Conservation (phyloP, 2,329 filamentous ascomycete genomes). For the Microcyclospora tardicrescens region DNA sequence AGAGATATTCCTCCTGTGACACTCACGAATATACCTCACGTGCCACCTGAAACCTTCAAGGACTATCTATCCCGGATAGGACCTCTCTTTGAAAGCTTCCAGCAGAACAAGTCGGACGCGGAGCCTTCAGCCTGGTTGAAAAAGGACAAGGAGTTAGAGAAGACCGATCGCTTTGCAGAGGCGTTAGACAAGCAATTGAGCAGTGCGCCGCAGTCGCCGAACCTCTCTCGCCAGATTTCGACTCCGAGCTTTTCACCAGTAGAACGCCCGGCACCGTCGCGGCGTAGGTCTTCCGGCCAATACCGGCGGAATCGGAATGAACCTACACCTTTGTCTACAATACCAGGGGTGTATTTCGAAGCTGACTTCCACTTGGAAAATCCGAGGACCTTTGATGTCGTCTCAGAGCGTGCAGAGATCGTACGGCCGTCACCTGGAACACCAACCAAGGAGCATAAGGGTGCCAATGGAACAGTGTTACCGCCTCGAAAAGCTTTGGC, state of each 20-base stretch:
- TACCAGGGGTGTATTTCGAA: slow-evolving; percentile 87
- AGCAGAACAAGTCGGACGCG: slow-evolving; percentile 65
- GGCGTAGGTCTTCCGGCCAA: slow-evolving; percentile 38
- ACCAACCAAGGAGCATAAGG: slow-evolving; percentile 31
- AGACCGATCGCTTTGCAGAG: slow-evolving; percentile 37
- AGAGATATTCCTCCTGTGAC: slow-evolving; percentile 89
- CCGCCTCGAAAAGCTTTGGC: slow-evolving; percentile 68
- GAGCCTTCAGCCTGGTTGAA: slow-evolving; percentile 42
- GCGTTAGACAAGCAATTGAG: slow-evolving; percentile 31
- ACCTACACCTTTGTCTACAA: slow-evolving; percentile 77
- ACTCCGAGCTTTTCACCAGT: slow-evolving; percentile 31
- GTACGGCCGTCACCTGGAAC: slow-evolving; percentile 53
- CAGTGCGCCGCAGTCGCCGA: slow-evolving; percentile 23
- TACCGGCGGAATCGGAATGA: slow-evolving; percentile 51
- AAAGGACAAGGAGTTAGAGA: slow-evolving; percentile 30
- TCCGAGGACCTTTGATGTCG: slow-evolving; percentile 87
- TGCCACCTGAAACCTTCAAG: slow-evolving; percentile 69
- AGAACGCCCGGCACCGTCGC: slow-evolving; percentile 29
- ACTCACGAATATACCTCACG: slow-evolving; percentile 71
- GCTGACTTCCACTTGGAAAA: slow-evolving; percentile 93
- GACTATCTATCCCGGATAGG: slow-evolving; percentile 78
- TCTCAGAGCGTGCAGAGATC: slow-evolving; percentile 93
- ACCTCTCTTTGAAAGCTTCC: slow-evolving; percentile 76
- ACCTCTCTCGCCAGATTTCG: slow-evolving; percentile 27
- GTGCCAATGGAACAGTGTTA: slow-evolving; percentile 41